Evolutionary conservation across 352 stramenopile species (phyloP), one percentile per base, ranked within the genome.

Genomic region (Phytophthora nicotianae): DNA sequence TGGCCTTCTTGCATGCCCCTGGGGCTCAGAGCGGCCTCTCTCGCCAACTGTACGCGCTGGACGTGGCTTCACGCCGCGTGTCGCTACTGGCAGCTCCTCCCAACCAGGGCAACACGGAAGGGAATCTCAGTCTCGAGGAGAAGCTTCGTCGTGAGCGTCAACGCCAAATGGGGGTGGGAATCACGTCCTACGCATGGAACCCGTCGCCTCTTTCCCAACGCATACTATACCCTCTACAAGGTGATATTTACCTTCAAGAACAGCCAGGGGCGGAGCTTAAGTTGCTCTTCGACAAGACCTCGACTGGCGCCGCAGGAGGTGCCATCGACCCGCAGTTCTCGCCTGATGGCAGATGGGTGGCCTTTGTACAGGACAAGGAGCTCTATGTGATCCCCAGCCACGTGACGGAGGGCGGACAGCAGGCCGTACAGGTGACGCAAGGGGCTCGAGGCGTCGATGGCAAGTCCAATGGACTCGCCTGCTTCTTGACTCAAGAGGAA

Each of bases 401-500:
- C 32, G 68, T 85, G 6, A 43, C 47, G 4, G 37, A 55, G 1
- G 57, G 75, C n/a, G 47, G 61, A 6, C 78, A 83, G 42, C 61
- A 68, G 24, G 81, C 85, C 0, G 65, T 84, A 14, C 85, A 95
- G 57, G 66, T 97, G 60, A 96, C 86, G 2, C 79, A 65, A 1
- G 91, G 90, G 16, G 93, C 89, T 17, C 69, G 88, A 51, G 79
- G 70, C 43, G 51, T 82, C 21, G 74, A 76, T 7, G 88, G 89
- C 23, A 84, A 89, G 42, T 97, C 84, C 21, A 95, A 98, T 74
- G 97, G 96, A 2, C 62, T 99, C 11, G 96, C 97, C n/a, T 98
- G 98, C 74, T 99, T 98, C 74, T 67, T 99, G 9, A 98, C 97
- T 6, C 95, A 98, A 66, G 97, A 99, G 75, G 96, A 99, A 75